A percentile compares a stretch with the other conserved stretches of the same genome.
These are phyloP conservation scores for Leccinum disarticulatum DNA, from an alignment of 768 basidiomycete genomes.

Conservation along the genomic window DNA sequence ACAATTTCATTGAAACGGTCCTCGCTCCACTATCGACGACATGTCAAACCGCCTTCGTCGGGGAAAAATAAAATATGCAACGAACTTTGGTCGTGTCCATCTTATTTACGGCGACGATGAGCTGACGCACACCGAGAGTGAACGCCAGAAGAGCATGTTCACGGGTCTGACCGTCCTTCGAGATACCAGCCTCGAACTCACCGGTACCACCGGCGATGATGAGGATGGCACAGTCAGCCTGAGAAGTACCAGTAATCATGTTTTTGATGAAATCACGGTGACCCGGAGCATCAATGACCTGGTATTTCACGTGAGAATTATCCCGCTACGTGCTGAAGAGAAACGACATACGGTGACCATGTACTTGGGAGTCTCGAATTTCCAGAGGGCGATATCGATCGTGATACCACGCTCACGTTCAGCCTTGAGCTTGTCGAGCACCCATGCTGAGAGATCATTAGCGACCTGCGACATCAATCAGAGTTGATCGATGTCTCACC, in stretches of 20 bases:
- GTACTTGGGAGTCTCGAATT: constrained; percentile 99
- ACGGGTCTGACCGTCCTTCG: constrained; percentile 99
- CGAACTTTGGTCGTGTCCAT: constrained; percentile 98
- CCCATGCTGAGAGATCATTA: constrained; percentile 74
- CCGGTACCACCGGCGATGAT: constrained; percentile 99
- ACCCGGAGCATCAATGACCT: constrained; percentile 99
- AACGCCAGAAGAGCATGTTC: constrained; percentile 99
- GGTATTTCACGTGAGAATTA: constrained; percentile 11
- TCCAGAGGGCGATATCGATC: constrained; percentile 99
- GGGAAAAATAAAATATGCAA: not conserved
- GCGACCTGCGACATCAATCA: constrained; percentile 18
- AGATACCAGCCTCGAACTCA: constrained; percentile 99
- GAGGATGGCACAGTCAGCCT: constrained; percentile 99
- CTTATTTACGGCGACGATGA: constrained; percentile 99
- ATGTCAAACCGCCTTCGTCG: constrained; percentile 2
- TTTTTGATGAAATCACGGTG: constrained; percentile 99
- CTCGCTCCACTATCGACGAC: constrained; percentile 81
- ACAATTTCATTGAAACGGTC: constrained; percentile 99
- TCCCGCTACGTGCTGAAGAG: not conserved
- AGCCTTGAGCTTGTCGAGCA: constrained; percentile 99
- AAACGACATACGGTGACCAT: constrained; percentile 74
- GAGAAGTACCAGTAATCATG: constrained; percentile 99
- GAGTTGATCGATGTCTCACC: constrained; percentile 51
- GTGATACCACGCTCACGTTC: constrained; percentile 99
- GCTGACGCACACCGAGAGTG: constrained; percentile 99